Conservation (phyloP, 306 rosid species). For the Pyrus communis region DNA sequence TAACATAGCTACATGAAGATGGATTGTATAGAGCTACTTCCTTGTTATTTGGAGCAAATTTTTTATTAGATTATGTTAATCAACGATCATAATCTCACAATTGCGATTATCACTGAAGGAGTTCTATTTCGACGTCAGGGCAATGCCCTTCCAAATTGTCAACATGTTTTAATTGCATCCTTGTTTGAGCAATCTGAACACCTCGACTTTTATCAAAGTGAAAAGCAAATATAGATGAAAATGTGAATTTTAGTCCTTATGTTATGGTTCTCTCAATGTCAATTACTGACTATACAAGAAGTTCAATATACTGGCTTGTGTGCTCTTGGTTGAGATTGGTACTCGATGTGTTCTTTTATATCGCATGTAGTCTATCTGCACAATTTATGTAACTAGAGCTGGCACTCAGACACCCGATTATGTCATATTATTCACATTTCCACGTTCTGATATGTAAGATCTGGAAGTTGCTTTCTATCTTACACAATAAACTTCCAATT, state of each 20-base stretch:
- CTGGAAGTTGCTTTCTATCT: not conserved
- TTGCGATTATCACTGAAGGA: not conserved
- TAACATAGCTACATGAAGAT: not conserved
- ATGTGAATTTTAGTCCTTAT: not conserved
- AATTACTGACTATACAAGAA: not conserved
- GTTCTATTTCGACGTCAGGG: not conserved
- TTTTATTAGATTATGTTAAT: not conserved
- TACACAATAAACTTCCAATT: not conserved
- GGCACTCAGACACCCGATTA: not conserved
- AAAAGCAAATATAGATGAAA: not conserved
- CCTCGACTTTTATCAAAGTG: not conserved
- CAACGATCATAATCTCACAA: not conserved
- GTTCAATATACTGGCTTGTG: not conserved
- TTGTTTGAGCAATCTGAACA: not conserved
- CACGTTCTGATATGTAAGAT: not conserved
- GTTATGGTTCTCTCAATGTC: not conserved
- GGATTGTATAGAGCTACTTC: not conserved
- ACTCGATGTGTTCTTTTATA: not conserved
- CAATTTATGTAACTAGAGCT: not conserved
- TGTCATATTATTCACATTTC: not conserved
- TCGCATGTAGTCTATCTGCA: not conserved
- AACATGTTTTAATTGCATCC: not conserved
- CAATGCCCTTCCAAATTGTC: not conserved
- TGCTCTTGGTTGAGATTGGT: not conserved
- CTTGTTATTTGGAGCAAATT: not conserved